Evolutionary conservation across 345 rosid genomes (phyloP).

Genomic region (Rhodamnia rubescens): DNA sequence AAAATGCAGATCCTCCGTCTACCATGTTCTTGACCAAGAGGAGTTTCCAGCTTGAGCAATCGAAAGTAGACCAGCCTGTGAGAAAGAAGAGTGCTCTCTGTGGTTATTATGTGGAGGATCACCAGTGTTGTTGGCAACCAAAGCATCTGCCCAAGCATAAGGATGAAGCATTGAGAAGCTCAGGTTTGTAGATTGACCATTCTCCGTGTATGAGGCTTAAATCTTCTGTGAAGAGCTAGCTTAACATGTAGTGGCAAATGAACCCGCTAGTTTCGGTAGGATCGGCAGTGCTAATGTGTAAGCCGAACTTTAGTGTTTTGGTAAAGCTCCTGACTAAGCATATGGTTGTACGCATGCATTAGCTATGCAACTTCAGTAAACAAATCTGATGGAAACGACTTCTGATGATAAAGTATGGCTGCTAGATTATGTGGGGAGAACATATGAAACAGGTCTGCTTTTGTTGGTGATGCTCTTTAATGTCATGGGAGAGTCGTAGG

Average conservation of each 20-base stretch:
- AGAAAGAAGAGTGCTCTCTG: constrained; percentile 29
- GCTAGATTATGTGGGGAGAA: background rate
- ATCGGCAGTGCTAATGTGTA: background rate
- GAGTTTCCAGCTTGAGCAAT: constrained; percentile 1
- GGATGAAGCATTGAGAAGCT: constrained; percentile 11
- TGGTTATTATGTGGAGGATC: constrained; percentile 14
- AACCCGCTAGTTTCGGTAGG: background rate
- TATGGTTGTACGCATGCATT: background rate
- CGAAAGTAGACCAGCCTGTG: background rate
- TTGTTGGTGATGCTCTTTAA: background rate
- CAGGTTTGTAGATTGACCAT: constrained; percentile 9
- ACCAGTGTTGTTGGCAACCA: constrained; percentile 15
- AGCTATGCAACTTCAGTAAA: background rate
- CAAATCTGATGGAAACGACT: background rate
- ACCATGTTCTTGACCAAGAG: background rate
- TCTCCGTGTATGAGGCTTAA: background rate
- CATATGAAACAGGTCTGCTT: background rate
- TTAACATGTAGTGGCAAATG: background rate
- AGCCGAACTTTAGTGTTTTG: background rate
- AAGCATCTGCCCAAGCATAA: constrained; percentile 15
- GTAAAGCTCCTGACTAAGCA: background rate
- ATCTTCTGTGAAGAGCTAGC: background rate
- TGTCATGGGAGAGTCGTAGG: background rate
- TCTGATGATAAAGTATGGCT: background rate
- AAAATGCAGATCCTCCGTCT: constrained; percentile 2